phyloP scores from a whole-genome alignment of 352 stramenopile species.

The Aphanomyces euteiches region DNA sequence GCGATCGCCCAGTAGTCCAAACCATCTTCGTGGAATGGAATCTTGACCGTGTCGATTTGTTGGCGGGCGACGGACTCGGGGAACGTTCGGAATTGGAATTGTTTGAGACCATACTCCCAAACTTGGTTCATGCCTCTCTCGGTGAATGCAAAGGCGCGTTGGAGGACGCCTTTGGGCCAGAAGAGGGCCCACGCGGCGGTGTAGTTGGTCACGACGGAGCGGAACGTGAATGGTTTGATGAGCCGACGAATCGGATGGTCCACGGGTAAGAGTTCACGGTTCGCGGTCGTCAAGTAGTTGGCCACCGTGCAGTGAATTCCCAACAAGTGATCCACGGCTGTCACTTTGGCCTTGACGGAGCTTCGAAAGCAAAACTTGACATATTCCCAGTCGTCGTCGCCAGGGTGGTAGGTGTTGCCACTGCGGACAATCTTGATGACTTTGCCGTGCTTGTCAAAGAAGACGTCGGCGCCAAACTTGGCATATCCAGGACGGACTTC shows the following conservation, averaged over 20 bases:
- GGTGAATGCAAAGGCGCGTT: slow-evolving; percentile 23
- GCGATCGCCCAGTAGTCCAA: slow-evolving; percentile 29
- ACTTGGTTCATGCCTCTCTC: slow-evolving; percentile 22
- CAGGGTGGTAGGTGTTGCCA: not conserved
- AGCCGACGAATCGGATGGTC: slow-evolving; percentile 17
- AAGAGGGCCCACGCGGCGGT: slow-evolving; percentile 19
- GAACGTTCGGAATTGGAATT: slow-evolving; percentile 27
- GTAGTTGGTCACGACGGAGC: slow-evolving; percentile 25
- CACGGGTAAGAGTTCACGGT: slow-evolving; percentile 16
- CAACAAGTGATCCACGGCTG: slow-evolving; percentile 26
- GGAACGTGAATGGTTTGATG: slow-evolving; percentile 29
- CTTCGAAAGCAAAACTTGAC: slow-evolving; percentile 25
- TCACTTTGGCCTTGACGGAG: slow-evolving; percentile 23
- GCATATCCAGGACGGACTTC: slow-evolving; percentile 23
- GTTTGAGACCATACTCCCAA: slow-evolving; percentile 20
- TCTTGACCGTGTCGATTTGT: slow-evolving; percentile 24
- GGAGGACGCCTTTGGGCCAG: slow-evolving; percentile 30
- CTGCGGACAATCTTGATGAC: slow-evolving; percentile 18
- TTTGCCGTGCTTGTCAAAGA: slow-evolving; percentile 24
- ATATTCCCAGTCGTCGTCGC: slow-evolving; percentile 18
- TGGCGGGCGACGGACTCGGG: slow-evolving; percentile 11
- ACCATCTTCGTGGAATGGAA: slow-evolving; percentile 29
- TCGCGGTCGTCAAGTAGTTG: slow-evolving; percentile 23
- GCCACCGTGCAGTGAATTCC: slow-evolving; percentile 22
- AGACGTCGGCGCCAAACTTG: slow-evolving; percentile 26